Evolutionary conservation across 2,329 filamentous ascomycete species (phyloP).

Genomic region (Tolypocladium amazonense): DNA sequence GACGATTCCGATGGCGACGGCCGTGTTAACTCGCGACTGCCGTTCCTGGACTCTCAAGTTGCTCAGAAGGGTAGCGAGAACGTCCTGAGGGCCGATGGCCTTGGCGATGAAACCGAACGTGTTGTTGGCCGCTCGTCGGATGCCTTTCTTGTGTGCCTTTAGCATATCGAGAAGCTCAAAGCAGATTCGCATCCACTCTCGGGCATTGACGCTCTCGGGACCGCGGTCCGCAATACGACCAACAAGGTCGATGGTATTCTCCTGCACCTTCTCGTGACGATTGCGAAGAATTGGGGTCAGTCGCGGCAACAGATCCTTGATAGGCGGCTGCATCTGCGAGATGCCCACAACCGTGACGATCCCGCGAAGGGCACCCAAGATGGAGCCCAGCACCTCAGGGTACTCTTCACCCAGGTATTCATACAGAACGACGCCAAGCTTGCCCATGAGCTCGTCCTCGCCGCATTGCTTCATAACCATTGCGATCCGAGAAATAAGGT

Average conservation of each 20-base stretch:
- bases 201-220: constrained; percentile 88
- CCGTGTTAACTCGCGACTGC: constrained; percentile 96
- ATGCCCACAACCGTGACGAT: constrained; percentile 98
- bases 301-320: constrained; percentile 88
- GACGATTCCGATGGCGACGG: constrained; percentile 95
- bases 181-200: constrained; percentile 99
- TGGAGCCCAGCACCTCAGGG: constrained; percentile 92
- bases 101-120: constrained; percentile 99
- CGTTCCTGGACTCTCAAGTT: constrained; percentile 95
- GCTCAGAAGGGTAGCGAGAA: constrained; percentile 88
- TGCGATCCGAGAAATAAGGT: constrained; percentile 91
- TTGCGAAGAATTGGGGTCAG: constrained; percentile 97
- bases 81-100: constrained; percentile 95
- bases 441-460: constrained; percentile 91
- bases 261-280: constrained; percentile 97
- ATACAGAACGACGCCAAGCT: constrained; percentile 88
- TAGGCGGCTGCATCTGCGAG: constrained; percentile 94
- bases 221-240: constrained; percentile 96
- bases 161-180: constrained; percentile 99
- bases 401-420: constrained; percentile 98
- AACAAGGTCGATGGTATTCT: constrained; percentile 96
- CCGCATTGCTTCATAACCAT: constrained; percentile 99
- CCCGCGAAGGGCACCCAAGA: constrained; percentile 84
- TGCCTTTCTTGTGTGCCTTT: constrained; percentile 99
- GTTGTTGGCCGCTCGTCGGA: constrained; percentile 95